Evolutionary conservation across 768 basidiomycete species (phyloP).

Genomic region (Boletus reticulatus): DNA sequence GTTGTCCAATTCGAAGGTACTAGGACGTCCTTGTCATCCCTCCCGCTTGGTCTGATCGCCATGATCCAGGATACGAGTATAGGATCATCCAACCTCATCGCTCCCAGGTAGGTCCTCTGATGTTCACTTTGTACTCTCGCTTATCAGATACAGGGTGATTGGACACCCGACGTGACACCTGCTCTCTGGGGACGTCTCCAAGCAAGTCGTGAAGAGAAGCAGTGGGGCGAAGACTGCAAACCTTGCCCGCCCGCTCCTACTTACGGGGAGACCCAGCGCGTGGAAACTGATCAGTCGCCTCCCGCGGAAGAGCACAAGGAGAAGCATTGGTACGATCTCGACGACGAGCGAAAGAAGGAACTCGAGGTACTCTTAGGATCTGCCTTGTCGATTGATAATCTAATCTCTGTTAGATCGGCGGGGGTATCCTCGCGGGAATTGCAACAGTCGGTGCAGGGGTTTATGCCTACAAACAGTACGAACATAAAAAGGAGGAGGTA

Average conservation of each 20-base stretch:
- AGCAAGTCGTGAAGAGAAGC: conserved; percentile 20
- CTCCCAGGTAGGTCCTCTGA: conserved; percentile 51
- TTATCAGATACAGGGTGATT: conserved; percentile 49
- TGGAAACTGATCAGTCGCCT: conserved; percentile 23
- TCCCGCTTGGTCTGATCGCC: conserved; percentile 6
- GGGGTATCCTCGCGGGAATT: conserved; percentile 56
- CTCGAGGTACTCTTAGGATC: conserved; percentile 43
- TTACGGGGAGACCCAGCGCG: conserved; percentile 27
- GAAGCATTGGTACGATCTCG: conserved; percentile 55
- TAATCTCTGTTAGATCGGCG: conserved; percentile 50
- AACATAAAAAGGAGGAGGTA: conserved; percentile 58
- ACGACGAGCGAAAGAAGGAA: conserved; percentile 54
- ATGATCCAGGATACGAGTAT: conserved; percentile 46
- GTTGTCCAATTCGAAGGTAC: conserved; percentile 58
- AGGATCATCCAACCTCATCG: conserved; percentile 70
- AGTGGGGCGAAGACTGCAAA: conserved; percentile 19
- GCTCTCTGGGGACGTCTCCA: conserved; percentile 64
- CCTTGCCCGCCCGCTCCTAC: background rate
- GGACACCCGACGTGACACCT: conserved; percentile 61
- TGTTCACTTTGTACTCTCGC: background rate
- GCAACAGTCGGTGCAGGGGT: conserved; percentile 51
- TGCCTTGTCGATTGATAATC: background rate
- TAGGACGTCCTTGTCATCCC: background rate
- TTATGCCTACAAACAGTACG: conserved; percentile 52
- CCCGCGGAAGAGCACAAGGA: conserved; percentile 44